Evolutionary conservation across 257 asterid genomes (phyloP), one percentile per base, ranked within the genome.

Genomic region (Marsdenia floribunda): DNA sequence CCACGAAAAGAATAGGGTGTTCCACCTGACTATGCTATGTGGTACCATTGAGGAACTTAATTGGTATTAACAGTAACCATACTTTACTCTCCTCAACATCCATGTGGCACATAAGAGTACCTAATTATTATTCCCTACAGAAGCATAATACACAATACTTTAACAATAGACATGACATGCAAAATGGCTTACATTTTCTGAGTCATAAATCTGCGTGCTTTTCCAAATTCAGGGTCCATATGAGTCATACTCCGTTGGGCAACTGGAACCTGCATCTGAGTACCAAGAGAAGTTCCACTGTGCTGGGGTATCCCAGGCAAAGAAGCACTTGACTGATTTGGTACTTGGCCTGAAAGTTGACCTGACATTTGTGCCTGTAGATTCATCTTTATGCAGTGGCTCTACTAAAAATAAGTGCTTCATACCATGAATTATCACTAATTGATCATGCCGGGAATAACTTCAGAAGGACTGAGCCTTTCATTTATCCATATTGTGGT

Each of bases 231-330:
- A 24, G 85, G 77, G 37, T 90, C 96, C 87, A 80, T 81, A 78
- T 71, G 79, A 29, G 80, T 73, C 54, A 76, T 77, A 82, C 67
- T 82, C 19, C 84, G 90, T 69, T 80, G 93, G 71, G 75, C 68
- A 74, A 69, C 80, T 71, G 89, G 87, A 85, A 85, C 89, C 85
- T 93, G 97, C 89, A 88, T 89, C 83, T 87, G 96, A 44, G 71
- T 77, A 75, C 87, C 77, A 73, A 85, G 68, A 80, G 88, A 75
- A 80, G 80, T 90, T 74, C 90, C 96, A 84, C 77, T 90, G 81
- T 86, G 97, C 80, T 86, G 96, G 50, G 83, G 79, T 46, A 82
- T 40, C 11, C 73, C 73, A 68, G 73, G 57, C 73, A 68, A 68
- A 42, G 73, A 68, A 68, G 57, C 73, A 68, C 73, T 52, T 24